Evolutionary conservation across 2,329 filamentous ascomycete genomes (phyloP), one percentile per base, ranked within the genome.

Genomic region (Aspergillus fructus): DNA sequence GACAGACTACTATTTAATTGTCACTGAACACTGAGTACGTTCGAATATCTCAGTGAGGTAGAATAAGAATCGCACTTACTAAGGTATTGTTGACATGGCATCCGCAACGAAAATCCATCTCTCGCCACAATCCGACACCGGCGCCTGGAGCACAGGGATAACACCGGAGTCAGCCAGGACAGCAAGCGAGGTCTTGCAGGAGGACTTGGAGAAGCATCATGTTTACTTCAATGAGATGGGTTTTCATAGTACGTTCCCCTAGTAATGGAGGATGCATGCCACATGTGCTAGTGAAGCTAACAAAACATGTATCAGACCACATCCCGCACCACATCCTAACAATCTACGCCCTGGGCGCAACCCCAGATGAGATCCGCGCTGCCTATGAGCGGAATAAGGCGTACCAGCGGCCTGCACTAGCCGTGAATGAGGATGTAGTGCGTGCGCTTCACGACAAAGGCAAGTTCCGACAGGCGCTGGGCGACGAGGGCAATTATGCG

Each of bases 251-350:
- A 62, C 21, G 66, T 65, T 19, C 6, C 11, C 24, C 9, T 30
- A 30, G 27, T 30, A 30, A 30, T 30, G 27, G 27, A 37, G 34
- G 2, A 7, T 34, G 4, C 19, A 19, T 19, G 19, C 19, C 19
- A 19, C 19, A 3, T 19, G 19, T 19, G 19, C 19, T 19, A 19
- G 19, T 19, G 19, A 19, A 34, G 6, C 34, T 15, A 37, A 37
- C 15, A 37, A 37, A 37, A 37, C 15, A 37, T 30, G 27, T 3
- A 37, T n/a, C 49, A 78, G 76, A 96, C 71, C 92, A 96, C 67
- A 90, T 94, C 59, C 82, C 81, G 3, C 92, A 96, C 65, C 87
- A 91, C 37, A 75, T 96, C 5, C 82, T 96, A 11, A 86, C 87
- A 15, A 78, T 94, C 30, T 96, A 88, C 71, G 89, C 89, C 34